Conservation (phyloP, 2,329 filamentous ascomycete genomes). For the Cytospora mali region DNA sequence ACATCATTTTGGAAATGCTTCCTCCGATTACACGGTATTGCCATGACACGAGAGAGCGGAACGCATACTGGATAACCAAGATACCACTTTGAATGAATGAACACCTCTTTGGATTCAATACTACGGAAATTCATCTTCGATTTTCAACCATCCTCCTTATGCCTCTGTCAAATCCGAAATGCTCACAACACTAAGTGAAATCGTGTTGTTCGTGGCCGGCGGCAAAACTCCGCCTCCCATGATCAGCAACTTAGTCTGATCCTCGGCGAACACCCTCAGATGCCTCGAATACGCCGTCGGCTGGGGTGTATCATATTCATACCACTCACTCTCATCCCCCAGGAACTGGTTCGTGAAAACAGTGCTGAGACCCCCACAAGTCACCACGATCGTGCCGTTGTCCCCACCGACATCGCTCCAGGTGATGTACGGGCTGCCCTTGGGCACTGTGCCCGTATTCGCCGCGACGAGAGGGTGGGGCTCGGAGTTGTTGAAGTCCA, state of each 20-base stretch:
- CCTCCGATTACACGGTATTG: not conserved
- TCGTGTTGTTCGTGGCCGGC: constrained; percentile 49
- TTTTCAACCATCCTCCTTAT: not conserved
- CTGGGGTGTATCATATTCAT: constrained; percentile 40
- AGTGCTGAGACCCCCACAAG: constrained; percentile 41
- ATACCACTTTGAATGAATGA: not conserved
- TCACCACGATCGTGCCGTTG: constrained; percentile 50
- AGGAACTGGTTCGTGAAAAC: constrained; percentile 48
- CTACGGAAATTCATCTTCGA: not conserved
- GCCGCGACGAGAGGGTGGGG: constrained; percentile 38
- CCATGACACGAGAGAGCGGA: not conserved
- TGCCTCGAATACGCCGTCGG: constrained; percentile 43
- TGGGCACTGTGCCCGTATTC: constrained; percentile 38
- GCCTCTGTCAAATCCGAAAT: constrained; percentile 23
- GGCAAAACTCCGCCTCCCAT: constrained; percentile 50
- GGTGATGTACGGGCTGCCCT: constrained; percentile 46
- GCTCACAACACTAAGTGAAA: constrained; percentile 41
- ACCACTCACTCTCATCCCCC: constrained; percentile 43
- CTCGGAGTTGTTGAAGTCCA: constrained; percentile 40
- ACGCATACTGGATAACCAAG: not conserved
- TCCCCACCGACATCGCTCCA: constrained; percentile 44
- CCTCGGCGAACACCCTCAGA: constrained; percentile 40
- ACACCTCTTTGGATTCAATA: not conserved
- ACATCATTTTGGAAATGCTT: not conserved
- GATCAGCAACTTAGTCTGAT: constrained; percentile 44